Conservation (phyloP, 2,329 filamentous ascomycete species). For the Colletotrichum orbiculare region DNA sequence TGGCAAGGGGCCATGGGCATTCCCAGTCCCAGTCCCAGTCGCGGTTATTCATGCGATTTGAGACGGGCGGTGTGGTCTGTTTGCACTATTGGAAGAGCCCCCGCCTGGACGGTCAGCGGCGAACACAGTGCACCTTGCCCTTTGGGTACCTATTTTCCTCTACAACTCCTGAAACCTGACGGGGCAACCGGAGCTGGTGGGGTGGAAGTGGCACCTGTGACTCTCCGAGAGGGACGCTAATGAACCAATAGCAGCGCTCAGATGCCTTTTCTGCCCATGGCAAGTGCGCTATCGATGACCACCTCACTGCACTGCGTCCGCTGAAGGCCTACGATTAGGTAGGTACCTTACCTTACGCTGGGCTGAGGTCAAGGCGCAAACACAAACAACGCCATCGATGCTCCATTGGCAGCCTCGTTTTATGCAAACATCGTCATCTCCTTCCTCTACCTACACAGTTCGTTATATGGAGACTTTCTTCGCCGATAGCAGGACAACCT, state of each 20-base stretch:
- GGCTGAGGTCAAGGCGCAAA: too few species aligned
- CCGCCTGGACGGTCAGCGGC: slow-evolving; percentile 4
- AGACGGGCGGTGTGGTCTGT: slow-evolving; percentile 19
- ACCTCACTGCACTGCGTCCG: too few species aligned
- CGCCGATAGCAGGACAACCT: not conserved
- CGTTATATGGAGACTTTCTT: too few species aligned
- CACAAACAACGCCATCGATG: too few species aligned
- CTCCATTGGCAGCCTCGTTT: not conserved
- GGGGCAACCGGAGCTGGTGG: slow-evolving; percentile 42
- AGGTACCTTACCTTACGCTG: too few species aligned
- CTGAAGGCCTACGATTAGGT: too few species aligned
- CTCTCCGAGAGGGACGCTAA: not conserved
- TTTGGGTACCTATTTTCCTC: not conserved
- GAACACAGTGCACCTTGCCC: slow-evolving; percentile 12
- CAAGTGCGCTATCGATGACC: too few species aligned
- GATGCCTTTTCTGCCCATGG: too few species aligned
- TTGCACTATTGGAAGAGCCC: slow-evolving; percentile 6
- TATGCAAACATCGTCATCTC: too few species aligned
- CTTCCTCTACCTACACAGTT: not conserved
- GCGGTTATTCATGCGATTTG: slow-evolving; percentile 30
- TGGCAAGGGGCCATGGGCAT: slow-evolving; percentile 26
- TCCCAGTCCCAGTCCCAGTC: slow-evolving; percentile 34
- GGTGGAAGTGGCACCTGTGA: not conserved
- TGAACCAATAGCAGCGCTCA: not conserved
- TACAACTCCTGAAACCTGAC: slow-evolving; percentile 44